Evolutionary conservation across 495 filamentous ascomycete genomes (phyloP).

Genomic region (Penicillium argentinense): DNA sequence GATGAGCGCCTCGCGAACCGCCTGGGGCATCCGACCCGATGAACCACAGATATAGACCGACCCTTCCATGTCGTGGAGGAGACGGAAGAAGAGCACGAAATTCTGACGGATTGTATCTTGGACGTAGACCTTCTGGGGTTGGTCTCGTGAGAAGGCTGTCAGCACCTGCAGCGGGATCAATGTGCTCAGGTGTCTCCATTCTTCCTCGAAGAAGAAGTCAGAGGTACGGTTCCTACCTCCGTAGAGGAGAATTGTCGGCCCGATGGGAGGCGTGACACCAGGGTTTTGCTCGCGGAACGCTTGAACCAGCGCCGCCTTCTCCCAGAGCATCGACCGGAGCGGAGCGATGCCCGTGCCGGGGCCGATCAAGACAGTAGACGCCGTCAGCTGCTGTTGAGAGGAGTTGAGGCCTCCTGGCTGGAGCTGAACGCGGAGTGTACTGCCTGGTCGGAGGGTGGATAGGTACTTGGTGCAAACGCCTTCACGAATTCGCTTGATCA

Average conservation of each 20-base stretch:
- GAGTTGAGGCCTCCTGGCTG: conserved; percentile 58
- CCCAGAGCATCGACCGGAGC: conserved; percentile 75
- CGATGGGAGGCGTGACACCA: conserved; percentile 26
- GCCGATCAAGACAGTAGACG: conserved; percentile 75
- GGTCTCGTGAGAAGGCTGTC: conserved; percentile 83
- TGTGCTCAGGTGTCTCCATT: conserved; percentile 58
- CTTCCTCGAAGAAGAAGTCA: conserved; percentile 78
- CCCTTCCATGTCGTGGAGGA: conserved; percentile 54
- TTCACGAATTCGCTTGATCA: conserved; percentile 80
- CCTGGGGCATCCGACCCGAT: conserved; percentile 80
- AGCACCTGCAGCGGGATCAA: conserved; percentile 53
- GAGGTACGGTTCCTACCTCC: conserved; percentile 70
- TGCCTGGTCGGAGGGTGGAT: conserved; percentile 57
- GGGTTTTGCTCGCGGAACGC: conserved; percentile 37
- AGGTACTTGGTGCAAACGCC: conserved; percentile 91
- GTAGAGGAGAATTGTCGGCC: conserved; percentile 62
- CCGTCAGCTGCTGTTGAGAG: conserved; percentile 39
- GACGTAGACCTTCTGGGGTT: conserved; percentile 79
- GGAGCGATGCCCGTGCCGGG: conserved; percentile 92
- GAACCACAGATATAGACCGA: conserved; percentile 81
- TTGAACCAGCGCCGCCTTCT: conserved; percentile 50
- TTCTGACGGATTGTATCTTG: conserved; percentile 76
- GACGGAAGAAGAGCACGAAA: conserved; percentile 53
- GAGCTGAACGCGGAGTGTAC: conserved; percentile 57
- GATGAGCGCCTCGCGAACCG: conserved; percentile 78